Percentiles rank a stretch among this genome's conserved stretches.
These are phyloP conservation scores for Coccomyxa sp. DNA, from an alignment of 139 green algal species.

Conservation along the genomic window DNA sequence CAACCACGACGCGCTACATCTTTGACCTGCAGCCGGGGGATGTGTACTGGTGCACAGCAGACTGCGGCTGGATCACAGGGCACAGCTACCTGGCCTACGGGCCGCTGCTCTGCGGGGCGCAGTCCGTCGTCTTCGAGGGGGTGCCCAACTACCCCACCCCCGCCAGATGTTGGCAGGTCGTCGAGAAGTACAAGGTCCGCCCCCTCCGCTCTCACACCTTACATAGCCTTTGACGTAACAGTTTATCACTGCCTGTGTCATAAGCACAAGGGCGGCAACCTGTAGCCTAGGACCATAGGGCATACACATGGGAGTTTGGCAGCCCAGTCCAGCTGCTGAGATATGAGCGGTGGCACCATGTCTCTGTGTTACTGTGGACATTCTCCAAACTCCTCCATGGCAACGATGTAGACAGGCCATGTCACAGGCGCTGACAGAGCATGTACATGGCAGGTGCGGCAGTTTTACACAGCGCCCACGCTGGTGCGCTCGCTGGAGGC, in stretches of 20 bases:
- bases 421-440: background rate
- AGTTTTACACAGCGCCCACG: constrained; percentile 97
- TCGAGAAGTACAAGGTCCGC: constrained; percentile 79
- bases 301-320: background rate
- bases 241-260: no score
- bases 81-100: constrained; percentile 85
- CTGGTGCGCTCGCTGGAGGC: constrained; percentile 88
- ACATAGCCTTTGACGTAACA: no score
- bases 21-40: constrained; percentile 72
- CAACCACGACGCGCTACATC: constrained; percentile 74
- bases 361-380: background rate
- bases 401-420: background rate
- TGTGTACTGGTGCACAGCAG: constrained; percentile 93
- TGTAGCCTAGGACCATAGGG: no score
- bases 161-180: constrained; percentile 87
- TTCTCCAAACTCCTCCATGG: background rate
- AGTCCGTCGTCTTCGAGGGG: constrained; percentile 90
- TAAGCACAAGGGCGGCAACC: no score
- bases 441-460: no score
- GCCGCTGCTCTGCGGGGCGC: constrained; percentile 85
- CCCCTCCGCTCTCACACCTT: background rate
- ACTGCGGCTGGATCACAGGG: constrained; percentile 98
- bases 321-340: background rate
- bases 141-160: constrained; percentile 78
- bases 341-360: background rate